phyloP scores from a whole-genome alignment of 331 rosid genomes.

The Dryas integrifolia region DNA sequence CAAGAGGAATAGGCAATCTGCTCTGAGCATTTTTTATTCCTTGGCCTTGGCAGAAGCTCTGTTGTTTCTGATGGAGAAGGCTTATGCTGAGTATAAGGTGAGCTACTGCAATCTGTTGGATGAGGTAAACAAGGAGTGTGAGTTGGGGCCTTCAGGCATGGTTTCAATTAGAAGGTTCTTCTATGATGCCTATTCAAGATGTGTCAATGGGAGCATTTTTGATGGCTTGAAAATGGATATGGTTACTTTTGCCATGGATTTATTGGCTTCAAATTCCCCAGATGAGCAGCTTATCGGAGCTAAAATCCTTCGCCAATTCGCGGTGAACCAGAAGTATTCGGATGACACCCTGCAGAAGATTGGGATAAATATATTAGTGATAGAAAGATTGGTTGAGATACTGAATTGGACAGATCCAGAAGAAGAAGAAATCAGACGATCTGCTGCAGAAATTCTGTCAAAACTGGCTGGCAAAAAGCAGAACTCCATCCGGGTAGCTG shows the following conservation, averaged over 20 bases:
- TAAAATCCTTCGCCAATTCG: conserved; percentile 60
- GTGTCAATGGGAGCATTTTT: conserved; percentile 79
- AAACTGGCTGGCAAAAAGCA: conserved; percentile 85
- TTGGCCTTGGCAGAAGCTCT: conserved; percentile 88
- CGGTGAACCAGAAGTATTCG: conserved; percentile 47
- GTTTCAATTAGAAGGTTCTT: conserved; percentile 74
- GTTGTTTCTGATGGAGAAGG: conserved; percentile 72
- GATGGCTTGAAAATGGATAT: conserved; percentile 96
- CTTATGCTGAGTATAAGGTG: conserved; percentile 81
- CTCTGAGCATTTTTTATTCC: conserved; percentile 65
- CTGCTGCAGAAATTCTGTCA: conserved; percentile 79
- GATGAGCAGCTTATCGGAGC: conserved; percentile 91
- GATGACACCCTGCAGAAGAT: conserved; percentile 86
- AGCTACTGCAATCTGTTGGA: conserved; percentile 61
- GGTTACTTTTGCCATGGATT: conserved; percentile 77
- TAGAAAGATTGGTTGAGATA: conserved; percentile 90
- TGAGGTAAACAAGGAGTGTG: conserved; percentile 68
- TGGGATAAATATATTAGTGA: conserved; percentile 57
- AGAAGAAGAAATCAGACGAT: conserved; percentile 74
- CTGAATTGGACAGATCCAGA: conserved; percentile 79
- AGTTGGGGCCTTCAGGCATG: conserved; percentile 63
- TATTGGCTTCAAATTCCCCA: conserved; percentile 65
- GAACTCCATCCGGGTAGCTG: conserved; percentile 76
- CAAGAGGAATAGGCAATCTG: conserved; percentile 68
- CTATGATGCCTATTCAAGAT: conserved; percentile 88